Percentiles rank a stretch among this genome's conserved stretches.
Conservation (phyloP, 352 stramenopile genomes). For the Phytophthora kernoviae region DNA sequence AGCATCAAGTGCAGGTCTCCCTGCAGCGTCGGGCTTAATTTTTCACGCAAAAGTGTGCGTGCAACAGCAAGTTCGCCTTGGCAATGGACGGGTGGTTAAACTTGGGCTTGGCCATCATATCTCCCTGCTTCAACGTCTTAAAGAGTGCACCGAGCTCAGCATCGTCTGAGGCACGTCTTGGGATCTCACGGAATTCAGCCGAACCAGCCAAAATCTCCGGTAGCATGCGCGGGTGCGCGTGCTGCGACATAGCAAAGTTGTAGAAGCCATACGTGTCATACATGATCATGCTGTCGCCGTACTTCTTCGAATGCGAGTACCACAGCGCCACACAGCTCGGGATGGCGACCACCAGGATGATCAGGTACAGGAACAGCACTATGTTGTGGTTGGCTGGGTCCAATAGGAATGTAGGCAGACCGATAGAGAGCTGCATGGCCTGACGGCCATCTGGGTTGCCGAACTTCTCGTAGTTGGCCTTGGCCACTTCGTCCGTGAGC, state of each 20-base stretch:
- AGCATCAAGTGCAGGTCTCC: conserved; percentile 96
- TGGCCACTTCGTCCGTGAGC: conserved; percentile 95
- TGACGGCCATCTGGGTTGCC: conserved; percentile 99
- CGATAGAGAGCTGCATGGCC: conserved; percentile 95
- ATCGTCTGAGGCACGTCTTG: conserved; percentile 63
- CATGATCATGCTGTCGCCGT: conserved; percentile 99
- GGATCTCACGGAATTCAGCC: conserved; percentile 91
- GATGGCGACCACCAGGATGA: conserved; percentile 98
- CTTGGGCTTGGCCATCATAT: conserved; percentile 85
- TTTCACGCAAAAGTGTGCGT: conserved; percentile 95
- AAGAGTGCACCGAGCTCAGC: conserved; percentile 67
- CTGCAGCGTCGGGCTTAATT: conserved; percentile 64
- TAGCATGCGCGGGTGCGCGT: conserved; percentile 94
- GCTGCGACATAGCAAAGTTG: conserved; percentile 96
- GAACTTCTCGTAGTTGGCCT: conserved; percentile 98
- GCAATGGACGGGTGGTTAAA: conserved; percentile 86
- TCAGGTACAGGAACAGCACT: conserved; percentile 98
- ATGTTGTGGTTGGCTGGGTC: conserved; percentile 98
- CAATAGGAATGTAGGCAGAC: conserved; percentile 97
- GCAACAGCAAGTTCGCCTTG: conserved; percentile 91
- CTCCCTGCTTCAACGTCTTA: conserved; percentile 77
- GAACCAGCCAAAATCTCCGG: conserved; percentile 94
- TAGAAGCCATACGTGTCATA: conserved; percentile 99
- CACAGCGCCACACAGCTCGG: conserved; percentile 95
- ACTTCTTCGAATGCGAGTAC: conserved; percentile 98